Base-by-base conservation (phyloP, 495 filamentous ascomycete genomes). In the Penicillium fimorum region DNA sequence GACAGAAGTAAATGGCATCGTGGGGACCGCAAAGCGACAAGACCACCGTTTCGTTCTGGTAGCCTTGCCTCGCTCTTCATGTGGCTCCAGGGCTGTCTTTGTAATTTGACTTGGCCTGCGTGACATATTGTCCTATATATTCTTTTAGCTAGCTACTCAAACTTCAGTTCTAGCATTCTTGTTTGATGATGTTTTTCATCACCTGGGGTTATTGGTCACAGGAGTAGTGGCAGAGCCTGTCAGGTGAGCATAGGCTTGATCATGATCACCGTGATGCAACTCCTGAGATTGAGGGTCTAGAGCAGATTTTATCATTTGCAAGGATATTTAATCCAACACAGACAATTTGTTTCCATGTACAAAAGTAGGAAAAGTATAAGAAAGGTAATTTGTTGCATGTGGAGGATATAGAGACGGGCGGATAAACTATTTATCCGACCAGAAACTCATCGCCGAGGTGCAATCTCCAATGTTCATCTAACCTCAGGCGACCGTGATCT, bases 111-210 rank as follows among this genome's bases (percentile, higher is more conserved):
- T 38, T 52, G 42, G 24, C 18, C 8, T 24, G n/a, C 9, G 9
- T 18, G 15, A 43, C 38, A 53, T 42, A 33, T 30, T 30, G 42
- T 40, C 41, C 22, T 46, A 44, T 29, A 51, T 47, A 30, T 15
- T 22, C 27, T 42, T 30, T 41, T 2, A 22, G 9, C 7, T 37
- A 33, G 32, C 17, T 53, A 24, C 1, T 32, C 1, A 17, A 24
- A 18, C 20, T 18, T 48, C 1, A 18, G 6, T 10, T 41, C 22
- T 12, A 15, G 13, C 33, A n/a, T 29, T n/a, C 48, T 44, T 32
- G 30, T 45, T 32, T 10, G 46, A 57, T 68, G 58, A 64, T 60
- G 58, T 37, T 29, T n/a, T 12, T 47, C 43, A 66, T 69, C 66
- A 69, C 58, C 63, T 58, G 66, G 58, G 32, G 45, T 38, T 5